phyloP scores from a whole-genome alignment of 192 early-diverging fungal species.

The Gigaspora rosea region DNA sequence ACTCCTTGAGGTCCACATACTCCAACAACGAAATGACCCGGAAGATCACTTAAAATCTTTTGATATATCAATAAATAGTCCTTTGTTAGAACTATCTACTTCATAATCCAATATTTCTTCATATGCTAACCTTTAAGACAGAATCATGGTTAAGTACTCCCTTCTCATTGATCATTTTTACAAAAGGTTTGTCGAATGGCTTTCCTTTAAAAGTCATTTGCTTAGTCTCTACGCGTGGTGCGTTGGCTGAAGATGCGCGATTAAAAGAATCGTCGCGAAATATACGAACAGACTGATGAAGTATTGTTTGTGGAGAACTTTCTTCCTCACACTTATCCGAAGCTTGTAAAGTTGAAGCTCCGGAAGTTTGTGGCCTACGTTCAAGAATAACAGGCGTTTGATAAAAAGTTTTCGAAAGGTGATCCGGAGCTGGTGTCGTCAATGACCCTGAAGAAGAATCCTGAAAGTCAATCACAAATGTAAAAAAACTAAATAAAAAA shows the following conservation, averaged over 20 bases:
- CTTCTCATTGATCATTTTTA: conserved; percentile 31
- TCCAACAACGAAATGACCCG: conserved; percentile 67
- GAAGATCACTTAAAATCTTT: conserved; percentile 51
- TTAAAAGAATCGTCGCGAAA: neutral
- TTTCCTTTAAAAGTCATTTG: neutral
- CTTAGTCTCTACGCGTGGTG: conserved; percentile 13
- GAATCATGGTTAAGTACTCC: conserved; percentile 28
- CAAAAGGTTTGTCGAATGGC: conserved; percentile 21
- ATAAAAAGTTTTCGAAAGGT: conserved; percentile 28
- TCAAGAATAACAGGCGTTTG: conserved; percentile 30
- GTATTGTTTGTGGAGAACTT: neutral
- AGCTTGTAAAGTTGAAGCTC: neutral
- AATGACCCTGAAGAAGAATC: conserved; percentile 10
- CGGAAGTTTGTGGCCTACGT: conserved; percentile 2
- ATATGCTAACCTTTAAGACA: conserved; percentile 8
- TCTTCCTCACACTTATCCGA: neutral
- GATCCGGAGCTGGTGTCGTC: conserved; percentile 28
- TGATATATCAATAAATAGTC: neutral
- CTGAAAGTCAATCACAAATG: neutral
- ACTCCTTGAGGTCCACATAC: conserved; percentile 61
- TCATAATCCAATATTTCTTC: neutral
- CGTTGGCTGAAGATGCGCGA: neutral
- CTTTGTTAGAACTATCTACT: neutral
- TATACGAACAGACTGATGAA: neutral
- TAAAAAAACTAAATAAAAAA: neutral